A percentile compares a stretch with the other conserved stretches of the same genome.
These are phyloP conservation scores for Tritrichomonas foetus DNA, from an alignment of 208 protist genomes.

Conservation along the genomic window DNA sequence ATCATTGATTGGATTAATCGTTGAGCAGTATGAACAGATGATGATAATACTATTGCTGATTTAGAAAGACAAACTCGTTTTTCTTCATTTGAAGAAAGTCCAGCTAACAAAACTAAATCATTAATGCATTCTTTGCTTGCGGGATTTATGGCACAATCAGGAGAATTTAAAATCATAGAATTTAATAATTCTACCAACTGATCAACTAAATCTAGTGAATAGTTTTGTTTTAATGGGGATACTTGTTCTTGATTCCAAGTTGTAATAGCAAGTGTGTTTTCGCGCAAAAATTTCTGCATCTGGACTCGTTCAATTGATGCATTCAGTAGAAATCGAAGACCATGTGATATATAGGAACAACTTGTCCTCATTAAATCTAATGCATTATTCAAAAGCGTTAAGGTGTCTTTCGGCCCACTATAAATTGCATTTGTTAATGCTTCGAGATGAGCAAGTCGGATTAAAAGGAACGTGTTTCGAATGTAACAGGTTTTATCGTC, in stretches of 20 bases:
- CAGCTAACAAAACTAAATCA: neutral
- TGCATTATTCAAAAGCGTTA: neutral
- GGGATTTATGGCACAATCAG: neutral
- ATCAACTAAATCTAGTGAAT: neutral
- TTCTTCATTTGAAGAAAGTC: neutral
- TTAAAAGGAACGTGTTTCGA: neutral
- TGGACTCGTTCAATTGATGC: neutral
- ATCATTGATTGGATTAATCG: neutral
- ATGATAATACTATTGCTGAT: neutral
- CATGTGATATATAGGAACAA: constrained; percentile 3
- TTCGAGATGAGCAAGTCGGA: neutral
- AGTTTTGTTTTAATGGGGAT: neutral
- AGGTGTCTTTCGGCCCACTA: neutral
- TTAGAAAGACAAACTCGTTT: neutral
- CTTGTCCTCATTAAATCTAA: neutral
- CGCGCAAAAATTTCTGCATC: neutral
- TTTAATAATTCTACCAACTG: neutral
- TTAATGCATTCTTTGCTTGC: neutral
- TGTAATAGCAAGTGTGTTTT: neutral
- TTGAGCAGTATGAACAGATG: neutral
- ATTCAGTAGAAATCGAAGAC: neutral
- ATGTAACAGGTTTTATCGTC: neutral
- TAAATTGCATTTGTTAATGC: neutral
- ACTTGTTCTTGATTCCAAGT: neutral
- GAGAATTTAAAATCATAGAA: neutral